Percentiles rank a stretch among this genome's conserved stretches.
Evolutionary conservation across 768 basidiomycete species (phyloP).

Genomic region (Tremella fuciformis): DNA sequence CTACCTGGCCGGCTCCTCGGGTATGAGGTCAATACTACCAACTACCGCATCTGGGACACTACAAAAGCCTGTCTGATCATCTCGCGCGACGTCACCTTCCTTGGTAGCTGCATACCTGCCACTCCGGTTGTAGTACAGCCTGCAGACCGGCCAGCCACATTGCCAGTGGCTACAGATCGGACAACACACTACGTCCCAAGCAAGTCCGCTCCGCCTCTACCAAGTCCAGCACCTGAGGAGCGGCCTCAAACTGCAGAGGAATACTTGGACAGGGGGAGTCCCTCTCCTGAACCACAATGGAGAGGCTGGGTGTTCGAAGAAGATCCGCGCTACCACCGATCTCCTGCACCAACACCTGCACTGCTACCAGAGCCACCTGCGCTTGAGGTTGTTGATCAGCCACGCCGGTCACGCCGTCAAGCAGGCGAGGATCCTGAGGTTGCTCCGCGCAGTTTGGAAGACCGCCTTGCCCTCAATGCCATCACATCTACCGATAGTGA

Average conservation of each 20-base stretch:
- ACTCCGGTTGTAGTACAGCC: too few species aligned
- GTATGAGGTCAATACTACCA: background rate
- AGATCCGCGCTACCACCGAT: background rate
- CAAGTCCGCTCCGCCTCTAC: too few species aligned
- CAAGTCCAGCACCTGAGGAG: too few species aligned
- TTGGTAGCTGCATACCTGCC: too few species aligned
- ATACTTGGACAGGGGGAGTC: too few species aligned
- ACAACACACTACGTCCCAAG: too few species aligned
- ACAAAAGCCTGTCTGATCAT: background rate
- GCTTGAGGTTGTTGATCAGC: background rate
- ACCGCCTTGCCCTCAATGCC: background rate
- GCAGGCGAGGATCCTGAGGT: background rate
- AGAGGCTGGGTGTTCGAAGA: background rate
- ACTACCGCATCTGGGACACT: too few species aligned
- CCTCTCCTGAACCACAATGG: background rate
- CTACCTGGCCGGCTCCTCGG: background rate
- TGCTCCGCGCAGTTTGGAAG: background rate
- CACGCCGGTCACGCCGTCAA: background rate
- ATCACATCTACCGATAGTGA: too few species aligned
- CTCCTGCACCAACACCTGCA: too few species aligned
- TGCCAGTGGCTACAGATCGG: too few species aligned
- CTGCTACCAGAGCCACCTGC: background rate
- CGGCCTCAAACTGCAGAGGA: too few species aligned
- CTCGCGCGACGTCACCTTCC: background rate
- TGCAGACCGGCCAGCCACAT: too few species aligned